phyloP scores from a whole-genome alignment of 371 early-diverging fungal species.

The Mucor lusitanicus region DNA sequence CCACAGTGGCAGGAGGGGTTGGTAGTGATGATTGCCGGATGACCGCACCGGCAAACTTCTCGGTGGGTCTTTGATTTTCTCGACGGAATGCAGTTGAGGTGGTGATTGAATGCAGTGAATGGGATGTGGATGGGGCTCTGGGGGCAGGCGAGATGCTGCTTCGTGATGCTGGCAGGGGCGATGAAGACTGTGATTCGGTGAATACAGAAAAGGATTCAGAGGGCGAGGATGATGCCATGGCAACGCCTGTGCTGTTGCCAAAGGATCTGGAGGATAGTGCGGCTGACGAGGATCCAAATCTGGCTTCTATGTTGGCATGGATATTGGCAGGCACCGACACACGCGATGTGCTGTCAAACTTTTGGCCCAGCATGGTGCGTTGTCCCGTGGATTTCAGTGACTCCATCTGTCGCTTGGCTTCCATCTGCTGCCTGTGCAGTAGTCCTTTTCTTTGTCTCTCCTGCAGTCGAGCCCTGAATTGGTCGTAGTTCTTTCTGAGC shows the following conservation, averaged over 20 bases:
- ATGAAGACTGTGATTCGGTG: conserved; percentile 7
- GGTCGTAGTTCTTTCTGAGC: conserved; percentile 25
- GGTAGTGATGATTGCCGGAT: conserved; percentile 37
- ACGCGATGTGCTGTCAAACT: conserved; percentile 15
- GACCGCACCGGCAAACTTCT: conserved; percentile 53
- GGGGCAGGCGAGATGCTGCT: conserved; percentile 9
- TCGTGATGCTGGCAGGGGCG: conserved; percentile 8
- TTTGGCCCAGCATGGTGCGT: conserved; percentile 30
- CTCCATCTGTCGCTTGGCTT: conserved; percentile 12
- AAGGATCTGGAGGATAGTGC: not conserved
- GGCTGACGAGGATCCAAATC: not conserved
- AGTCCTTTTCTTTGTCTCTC: not conserved
- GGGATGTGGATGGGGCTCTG: conserved; percentile 24
- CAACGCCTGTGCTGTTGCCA: not conserved
- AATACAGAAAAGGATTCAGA: not conserved
- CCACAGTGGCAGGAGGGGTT: not conserved
- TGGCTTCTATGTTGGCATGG: conserved; percentile 9
- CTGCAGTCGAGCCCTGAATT: conserved; percentile 2
- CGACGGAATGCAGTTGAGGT: conserved; percentile 26
- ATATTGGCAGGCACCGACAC: conserved; percentile 22
- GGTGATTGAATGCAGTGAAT: conserved; percentile 24
- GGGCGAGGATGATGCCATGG: not conserved
- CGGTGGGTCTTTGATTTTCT: conserved; percentile 53
- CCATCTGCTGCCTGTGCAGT: conserved; percentile 10
- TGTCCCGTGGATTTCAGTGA: conserved; percentile 10